Base-by-base conservation (phyloP, 208 protist species). In the Naegleria lovaniensis region DNA sequence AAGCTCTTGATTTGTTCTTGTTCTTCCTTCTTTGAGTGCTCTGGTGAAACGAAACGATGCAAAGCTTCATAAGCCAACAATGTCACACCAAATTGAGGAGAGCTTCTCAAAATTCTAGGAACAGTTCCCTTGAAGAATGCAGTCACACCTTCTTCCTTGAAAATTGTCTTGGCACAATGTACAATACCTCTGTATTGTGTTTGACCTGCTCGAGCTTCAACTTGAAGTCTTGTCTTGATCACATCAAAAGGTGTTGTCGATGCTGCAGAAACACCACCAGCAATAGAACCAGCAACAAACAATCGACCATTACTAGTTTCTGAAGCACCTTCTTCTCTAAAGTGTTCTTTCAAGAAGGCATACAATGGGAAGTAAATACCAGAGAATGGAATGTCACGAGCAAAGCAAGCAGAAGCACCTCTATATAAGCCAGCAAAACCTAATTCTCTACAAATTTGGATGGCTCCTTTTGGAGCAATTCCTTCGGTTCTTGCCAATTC, bases 61-160 rank as follows among this genome's bases (percentile, higher is more conserved):
- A 95, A 40, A n/a, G 93, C 48, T 88, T 95, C 94, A 92, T 94
- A 95, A 16, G 94, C 85, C 0, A 94, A 52, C 7, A 95, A 89
- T n/a, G 94, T 95, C 7, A 95, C 92, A 90, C 94, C 94, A 91
- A 95, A 95, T 90, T 95, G 94, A 43, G 94, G 94, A 22, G 90
- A 91, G 6, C 90, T 93, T 55, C 94, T 84, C 52, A 93, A 93
- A 39, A 95, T 91, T 48, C 94, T 86, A 51, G 93, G 91, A 25
- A 92, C 89, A 19, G 75, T 89, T 41, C 94, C 94, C 87, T 95
- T 95, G 36, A 92, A 95, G 87, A 95, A 93, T 38, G 94, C 94
- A 25, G 58, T 91, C 25, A 85, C 51, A 39, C 94, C 94, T 91
- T 95, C 94, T 52, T 86, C 75, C 51, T 85, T 89, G 4, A 90